These are phyloP conservation scores for Clavispora carvajalis DNA, from an alignment of 805 yeast species.

Conservation along the genomic window DNA sequence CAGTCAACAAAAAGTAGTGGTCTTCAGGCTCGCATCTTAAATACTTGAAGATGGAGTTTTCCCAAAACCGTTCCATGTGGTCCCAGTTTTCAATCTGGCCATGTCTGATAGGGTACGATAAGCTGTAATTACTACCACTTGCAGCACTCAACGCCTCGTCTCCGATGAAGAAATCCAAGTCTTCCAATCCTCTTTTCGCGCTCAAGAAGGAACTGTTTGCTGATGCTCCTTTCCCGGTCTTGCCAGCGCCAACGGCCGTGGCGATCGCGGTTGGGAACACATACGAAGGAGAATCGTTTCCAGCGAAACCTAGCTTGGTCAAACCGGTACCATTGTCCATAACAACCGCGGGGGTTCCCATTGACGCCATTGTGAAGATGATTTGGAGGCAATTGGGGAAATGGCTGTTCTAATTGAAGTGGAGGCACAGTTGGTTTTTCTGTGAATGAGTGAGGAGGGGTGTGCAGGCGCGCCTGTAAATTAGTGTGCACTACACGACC, in stretches of 20 bases:
- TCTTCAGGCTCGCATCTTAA: conserved; percentile 98
- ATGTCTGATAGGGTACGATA: conserved; percentile 90
- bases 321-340: conserved; percentile 99
- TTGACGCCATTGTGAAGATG: conserved; percentile 17
- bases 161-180: conserved; percentile 90
- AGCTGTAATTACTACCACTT: conserved; percentile 82
- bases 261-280: conserved; percentile 96
- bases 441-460: not conserved
- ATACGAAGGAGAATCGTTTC: conserved; percentile 96
- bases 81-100: conserved; percentile 99
- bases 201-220: conserved; percentile 40
- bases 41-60: conserved; percentile 91
- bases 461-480: not conserved
- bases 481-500: not conserved
- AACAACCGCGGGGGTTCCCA: conserved; percentile 88
- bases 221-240: conserved; percentile 34
- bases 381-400: not conserved
- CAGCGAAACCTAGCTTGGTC: conserved; percentile 97
- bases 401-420: not conserved
- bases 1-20: conserved; percentile 91
- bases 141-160: conserved; percentile 91
- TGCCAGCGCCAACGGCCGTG: conserved; percentile 51
- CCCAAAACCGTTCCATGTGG: conserved; percentile 99
- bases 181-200: conserved; percentile 85
- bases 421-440: not conserved